Base-by-base conservation (phyloP, 352 stramenopile genomes). In the Pythium periplocum region DNA sequence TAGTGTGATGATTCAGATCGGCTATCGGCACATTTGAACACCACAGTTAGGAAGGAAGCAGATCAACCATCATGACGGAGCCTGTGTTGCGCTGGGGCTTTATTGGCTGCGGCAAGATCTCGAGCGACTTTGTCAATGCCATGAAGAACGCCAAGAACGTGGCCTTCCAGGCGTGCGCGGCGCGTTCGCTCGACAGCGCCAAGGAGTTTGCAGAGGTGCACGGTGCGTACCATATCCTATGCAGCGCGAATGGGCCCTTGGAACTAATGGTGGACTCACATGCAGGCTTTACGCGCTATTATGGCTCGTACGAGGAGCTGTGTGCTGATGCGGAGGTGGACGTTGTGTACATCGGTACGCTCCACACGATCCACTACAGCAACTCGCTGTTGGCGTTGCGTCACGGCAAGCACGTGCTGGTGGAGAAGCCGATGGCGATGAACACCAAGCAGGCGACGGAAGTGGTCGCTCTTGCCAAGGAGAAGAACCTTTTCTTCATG, bases 381-480 rank as follows among this genome's bases (percentile, higher is more conserved):
- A 80, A 94, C 57, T 74, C 83, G 7, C 64, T 85, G 39, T 51
- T 91, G 51, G 92, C 85, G 26, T 59, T 98, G 0, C 60, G 71
- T 12, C 74, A 87, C 50, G 75, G 76, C 51, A 98, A 98, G 64
- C 90, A 97, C 68, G 85, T 97, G 17, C 62, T 98, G 6, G 77
- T 98, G 42, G 93, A 98, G 63, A 98, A 98, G 61, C 93, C 90
- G 6, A 94, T 97, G 75, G 75, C 82, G 5, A 86, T 97, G 86
- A 86, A 96, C 52, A 53, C 63, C 45, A 50, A 70, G 10, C 82
- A 98, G 66, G 85, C 82, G 3, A 53, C 78, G 17, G 76, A 85
- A 40, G 63, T 95, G 26, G 75, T 86, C 39, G 48, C 64, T 4
- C 50, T 93, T 4, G 83, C 84, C 1, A 51, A 76, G 37, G 66